Conservation (phyloP, 2,329 filamentous ascomycete species). For the Colletotrichum endophyticum region DNA sequence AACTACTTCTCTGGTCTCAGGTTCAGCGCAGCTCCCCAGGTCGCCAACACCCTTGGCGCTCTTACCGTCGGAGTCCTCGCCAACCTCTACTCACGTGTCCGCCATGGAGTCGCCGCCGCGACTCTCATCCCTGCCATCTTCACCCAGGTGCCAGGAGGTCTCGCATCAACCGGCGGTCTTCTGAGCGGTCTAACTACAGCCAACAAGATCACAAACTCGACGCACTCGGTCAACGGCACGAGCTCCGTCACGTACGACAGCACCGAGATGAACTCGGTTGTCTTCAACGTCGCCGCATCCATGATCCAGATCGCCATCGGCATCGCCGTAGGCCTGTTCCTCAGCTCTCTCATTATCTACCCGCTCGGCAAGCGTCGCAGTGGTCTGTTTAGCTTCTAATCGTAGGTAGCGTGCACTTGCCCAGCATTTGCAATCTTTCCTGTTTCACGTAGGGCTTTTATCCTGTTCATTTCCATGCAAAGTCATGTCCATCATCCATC, state of each 20-base stretch:
- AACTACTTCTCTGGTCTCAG: slow-evolving; percentile 73
- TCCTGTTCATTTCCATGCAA: neutral
- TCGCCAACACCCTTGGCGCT: slow-evolving; percentile 78
- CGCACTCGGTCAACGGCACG: slow-evolving; percentile 38
- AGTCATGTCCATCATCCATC: neutral
- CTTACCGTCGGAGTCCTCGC: slow-evolving; percentile 78
- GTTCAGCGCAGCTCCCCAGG: slow-evolving; percentile 73
- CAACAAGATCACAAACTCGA: slow-evolving; percentile 46
- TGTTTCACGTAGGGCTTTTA: neutral
- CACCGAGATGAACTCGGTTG: slow-evolving; percentile 36
- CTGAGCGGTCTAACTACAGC: slow-evolving; percentile 49
- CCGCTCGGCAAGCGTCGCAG: slow-evolving; percentile 55
- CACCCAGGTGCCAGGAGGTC: slow-evolving; percentile 52
- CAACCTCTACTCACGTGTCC: slow-evolving; percentile 73
- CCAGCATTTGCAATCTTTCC: neutral
- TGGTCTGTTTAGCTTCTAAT: slow-evolving; percentile 53
- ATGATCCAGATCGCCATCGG: slow-evolving; percentile 60
- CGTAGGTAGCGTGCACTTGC: neutral
- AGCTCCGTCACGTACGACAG: slow-evolving; percentile 26
- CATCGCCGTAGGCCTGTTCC: slow-evolving; percentile 54
- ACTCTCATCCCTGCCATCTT: slow-evolving; percentile 54
- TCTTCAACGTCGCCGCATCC: slow-evolving; percentile 51
- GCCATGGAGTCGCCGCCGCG: slow-evolving; percentile 55
- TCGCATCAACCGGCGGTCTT: slow-evolving; percentile 51
- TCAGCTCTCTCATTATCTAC: slow-evolving; percentile 54